Evolutionary conservation across 2,329 filamentous ascomycete species (phyloP), one percentile per base, ranked within the genome.

Genomic region (Exserohilum rostratum): DNA sequence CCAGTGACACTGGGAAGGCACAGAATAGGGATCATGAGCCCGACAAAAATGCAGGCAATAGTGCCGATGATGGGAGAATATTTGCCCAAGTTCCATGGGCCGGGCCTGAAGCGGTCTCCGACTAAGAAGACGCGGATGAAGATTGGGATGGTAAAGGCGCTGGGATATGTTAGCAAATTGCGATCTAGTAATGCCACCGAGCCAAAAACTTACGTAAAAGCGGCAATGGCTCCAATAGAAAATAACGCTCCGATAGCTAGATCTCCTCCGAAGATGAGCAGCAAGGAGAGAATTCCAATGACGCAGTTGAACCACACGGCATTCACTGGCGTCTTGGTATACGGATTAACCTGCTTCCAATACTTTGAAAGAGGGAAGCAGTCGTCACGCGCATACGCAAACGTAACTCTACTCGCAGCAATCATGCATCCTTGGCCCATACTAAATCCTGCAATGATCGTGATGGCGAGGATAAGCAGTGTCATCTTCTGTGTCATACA

Each of bases 381-480:
- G 63, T 85, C 87, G 65, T 90, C 88, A 30, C 88, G 85, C 15
- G 88, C 87, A 72, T 90, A 90, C 13, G 87, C 88, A 65, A 88
- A 91, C 1, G 87, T 88, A 39, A 90, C 87, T 43, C 88, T 82
- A 18, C 84, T 87, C 5, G 83, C 83, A 6, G 83, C 82, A 33
- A 90, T 83, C 85, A 89, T 90, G 69, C 87, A 89, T 1, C 87
- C 88, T 70, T 90, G 87, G 5, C 88, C 88, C 85, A 90, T 90
- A 35, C 82, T 85, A 67, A 90, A 90, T 2, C 86, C 84, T 53
- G 86, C 87, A 35, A 90, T 78, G 59, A 90, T 88, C 2, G 87
- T 90, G 37, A 90, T 73, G 0, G 82, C 76, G 11, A 90, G 82
- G 46, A 90, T 83, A 1, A 85, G 84, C 22, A 89, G 77, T 3